phyloP scores from a whole-genome alignment of 352 stramenopile genomes.

The Pythium aristosporum region DNA sequence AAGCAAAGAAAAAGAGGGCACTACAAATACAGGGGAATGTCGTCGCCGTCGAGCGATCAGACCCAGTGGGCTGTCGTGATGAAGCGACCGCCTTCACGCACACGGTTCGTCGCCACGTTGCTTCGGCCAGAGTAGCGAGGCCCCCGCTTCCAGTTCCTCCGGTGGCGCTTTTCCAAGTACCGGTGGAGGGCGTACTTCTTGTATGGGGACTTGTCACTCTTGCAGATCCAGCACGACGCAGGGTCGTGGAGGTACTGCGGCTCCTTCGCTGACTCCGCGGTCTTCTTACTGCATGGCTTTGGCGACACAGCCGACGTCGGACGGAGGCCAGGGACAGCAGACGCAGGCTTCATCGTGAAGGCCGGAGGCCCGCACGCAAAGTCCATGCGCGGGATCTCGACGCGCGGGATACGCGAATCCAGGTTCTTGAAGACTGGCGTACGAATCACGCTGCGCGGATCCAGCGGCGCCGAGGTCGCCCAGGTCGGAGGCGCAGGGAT shows the following conservation, averaged over 20 bases:
- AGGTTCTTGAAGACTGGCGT: slow-evolving; percentile 76
- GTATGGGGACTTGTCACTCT: slow-evolving; percentile 78
- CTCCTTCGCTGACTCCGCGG: slow-evolving; percentile 22
- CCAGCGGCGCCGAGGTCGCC: slow-evolving; percentile 54
- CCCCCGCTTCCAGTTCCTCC: slow-evolving; percentile 82
- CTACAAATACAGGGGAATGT: slow-evolving; percentile 19
- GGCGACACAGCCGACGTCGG: slow-evolving; percentile 40
- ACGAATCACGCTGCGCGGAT: slow-evolving; percentile 76
- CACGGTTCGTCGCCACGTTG: slow-evolving; percentile 74
- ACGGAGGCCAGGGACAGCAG: slow-evolving; percentile 15
- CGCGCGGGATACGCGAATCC: slow-evolving; percentile 70
- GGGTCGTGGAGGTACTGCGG: slow-evolving; percentile 63
- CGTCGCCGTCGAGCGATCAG: slow-evolving; percentile 30
- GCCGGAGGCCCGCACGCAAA: slow-evolving; percentile 36
- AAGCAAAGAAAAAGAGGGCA: neutral
- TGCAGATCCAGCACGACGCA: slow-evolving; percentile 86
- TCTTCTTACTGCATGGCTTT: slow-evolving; percentile 51
- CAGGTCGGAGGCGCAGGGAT: slow-evolving; percentile 54
- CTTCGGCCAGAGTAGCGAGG: slow-evolving; percentile 79
- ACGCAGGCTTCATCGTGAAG: slow-evolving; percentile 20
- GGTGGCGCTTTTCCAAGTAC: slow-evolving; percentile 78
- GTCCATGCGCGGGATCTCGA: slow-evolving; percentile 73
- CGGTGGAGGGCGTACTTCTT: slow-evolving; percentile 83
- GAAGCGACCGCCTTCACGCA: slow-evolving; percentile 81
- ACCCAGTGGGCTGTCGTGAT: slow-evolving; percentile 83